phyloP scores from a whole-genome alignment of 2,329 filamentous ascomycete genomes.

The Monilinia fructigena region DNA sequence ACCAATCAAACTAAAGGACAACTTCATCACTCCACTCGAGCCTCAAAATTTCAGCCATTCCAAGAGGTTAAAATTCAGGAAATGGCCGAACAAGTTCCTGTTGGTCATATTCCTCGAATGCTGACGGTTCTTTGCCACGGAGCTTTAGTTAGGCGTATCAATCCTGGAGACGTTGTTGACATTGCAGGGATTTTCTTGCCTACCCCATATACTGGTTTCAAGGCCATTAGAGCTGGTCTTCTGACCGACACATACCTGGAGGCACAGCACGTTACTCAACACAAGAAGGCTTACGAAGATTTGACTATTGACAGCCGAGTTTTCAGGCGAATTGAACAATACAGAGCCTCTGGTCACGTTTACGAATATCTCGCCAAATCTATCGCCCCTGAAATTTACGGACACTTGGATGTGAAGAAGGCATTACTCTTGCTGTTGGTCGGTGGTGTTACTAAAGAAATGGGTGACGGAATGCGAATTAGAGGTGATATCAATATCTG shows the following conservation, averaged over 20 bases:
- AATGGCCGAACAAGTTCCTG: constrained; percentile 97
- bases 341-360: constrained; percentile 81
- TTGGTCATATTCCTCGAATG: constrained; percentile 92
- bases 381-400: constrained; percentile 96
- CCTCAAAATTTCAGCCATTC: constrained; percentile 95
- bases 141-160: constrained; percentile 79
- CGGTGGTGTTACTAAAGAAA: constrained; percentile 92
- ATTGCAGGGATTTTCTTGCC: constrained; percentile 94
- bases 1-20: constrained; percentile 90
- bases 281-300: constrained; percentile 97
- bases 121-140: constrained; percentile 89
- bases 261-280: constrained; percentile 87
- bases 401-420: constrained; percentile 97
- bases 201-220: constrained; percentile 97
- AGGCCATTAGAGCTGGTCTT: constrained; percentile 93
- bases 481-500: constrained; percentile 99
- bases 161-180: constrained; percentile 91
- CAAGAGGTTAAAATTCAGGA: constrained; percentile 99
- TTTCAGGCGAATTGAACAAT: constrained; percentile 79
- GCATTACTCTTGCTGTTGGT: constrained; percentile 92
- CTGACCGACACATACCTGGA: constrained; percentile 96
- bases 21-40: constrained; percentile 89
- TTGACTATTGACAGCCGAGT: constrained; percentile 80
- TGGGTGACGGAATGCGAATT: constrained; percentile 98
- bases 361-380: constrained; percentile 96